Evolutionary conservation across 495 filamentous ascomycete genomes (phyloP).

Genomic region (Lepraria neglecta): DNA sequence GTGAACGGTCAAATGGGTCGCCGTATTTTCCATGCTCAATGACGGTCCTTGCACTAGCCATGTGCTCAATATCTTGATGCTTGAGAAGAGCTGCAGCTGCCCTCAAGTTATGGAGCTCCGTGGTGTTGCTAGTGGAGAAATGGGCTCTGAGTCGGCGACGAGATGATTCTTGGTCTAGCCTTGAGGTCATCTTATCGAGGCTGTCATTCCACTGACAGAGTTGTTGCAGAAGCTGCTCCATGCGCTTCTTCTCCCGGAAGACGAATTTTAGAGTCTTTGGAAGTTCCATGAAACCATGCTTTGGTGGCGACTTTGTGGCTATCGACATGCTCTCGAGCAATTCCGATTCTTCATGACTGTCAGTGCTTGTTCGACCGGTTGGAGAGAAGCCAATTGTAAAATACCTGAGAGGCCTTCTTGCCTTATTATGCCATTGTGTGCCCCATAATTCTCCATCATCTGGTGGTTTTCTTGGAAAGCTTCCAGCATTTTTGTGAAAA

Average conservation of each 20-base stretch:
- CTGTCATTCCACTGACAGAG: constrained; percentile 27
- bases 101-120: constrained; percentile 17
- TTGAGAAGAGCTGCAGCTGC: constrained; percentile 21
- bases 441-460: not conserved
- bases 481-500: constrained; percentile 21
- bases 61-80: constrained; percentile 22
- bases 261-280: constrained; percentile 25
- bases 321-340: constrained; percentile 19
- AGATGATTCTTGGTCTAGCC: constrained; percentile 19
- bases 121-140: constrained; percentile 19
- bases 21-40: constrained; percentile 17
- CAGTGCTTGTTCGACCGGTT: not conserved
- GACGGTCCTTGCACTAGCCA: constrained; percentile 18
- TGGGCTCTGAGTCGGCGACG: constrained; percentile 15
- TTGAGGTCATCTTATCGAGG: constrained; percentile 25
- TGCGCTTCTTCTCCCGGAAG: constrained; percentile 16
- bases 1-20: constrained; percentile 8
- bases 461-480: constrained; percentile 19
- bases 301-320: constrained; percentile 19
- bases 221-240: constrained; percentile 25
- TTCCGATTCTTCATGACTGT: constrained; percentile 11
- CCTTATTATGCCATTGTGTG: not conserved
- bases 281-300: constrained; percentile 12
- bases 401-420: constrained; percentile 1
- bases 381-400: not conserved